Evolutionary conservation across 768 basidiomycete genomes (phyloP).

Genomic region (Gyrodon lividus): DNA sequence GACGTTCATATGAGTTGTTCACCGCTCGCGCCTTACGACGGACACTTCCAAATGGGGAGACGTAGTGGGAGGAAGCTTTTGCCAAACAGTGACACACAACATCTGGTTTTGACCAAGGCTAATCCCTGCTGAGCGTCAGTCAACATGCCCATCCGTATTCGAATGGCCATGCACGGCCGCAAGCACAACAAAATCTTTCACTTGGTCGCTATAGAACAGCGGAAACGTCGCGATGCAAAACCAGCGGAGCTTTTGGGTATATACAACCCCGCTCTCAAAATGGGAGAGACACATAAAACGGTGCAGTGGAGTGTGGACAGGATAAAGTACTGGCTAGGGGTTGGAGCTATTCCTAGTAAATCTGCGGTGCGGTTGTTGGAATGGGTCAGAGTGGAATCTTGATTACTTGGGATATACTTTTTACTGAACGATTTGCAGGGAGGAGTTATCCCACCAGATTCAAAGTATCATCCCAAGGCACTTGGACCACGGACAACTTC

Average conservation of each 20-base stretch:
- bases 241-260: constrained; percentile 87
- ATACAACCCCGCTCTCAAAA: constrained; percentile 68
- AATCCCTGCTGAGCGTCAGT: not conserved
- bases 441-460: constrained; percentile 56
- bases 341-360: constrained; percentile 81
- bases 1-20: no score
- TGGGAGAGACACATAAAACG: constrained; percentile 58
- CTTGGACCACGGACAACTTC: constrained; percentile 15
- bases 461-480: constrained; percentile 50
- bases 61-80: not conserved
- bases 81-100: constrained; percentile 30
- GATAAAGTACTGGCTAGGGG: constrained; percentile 84
- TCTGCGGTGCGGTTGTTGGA: constrained; percentile 75
- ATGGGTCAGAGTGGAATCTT: constrained; percentile 48
- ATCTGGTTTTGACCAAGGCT: not conserved
- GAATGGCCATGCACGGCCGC: constrained; percentile 79
- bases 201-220: constrained; percentile 78
- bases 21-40: no score
- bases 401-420: not conserved
- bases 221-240: constrained; percentile 72
- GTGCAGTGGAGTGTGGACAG: constrained; percentile 90
- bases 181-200: constrained; percentile 78
- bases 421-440: constrained; percentile 42
- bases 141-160: constrained; percentile 80
- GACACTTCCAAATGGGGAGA: not conserved